These are phyloP conservation scores for Cordyceps tenuipes DNA, from an alignment of 2,329 filamentous ascomycete genomes.

Conservation along the genomic window DNA sequence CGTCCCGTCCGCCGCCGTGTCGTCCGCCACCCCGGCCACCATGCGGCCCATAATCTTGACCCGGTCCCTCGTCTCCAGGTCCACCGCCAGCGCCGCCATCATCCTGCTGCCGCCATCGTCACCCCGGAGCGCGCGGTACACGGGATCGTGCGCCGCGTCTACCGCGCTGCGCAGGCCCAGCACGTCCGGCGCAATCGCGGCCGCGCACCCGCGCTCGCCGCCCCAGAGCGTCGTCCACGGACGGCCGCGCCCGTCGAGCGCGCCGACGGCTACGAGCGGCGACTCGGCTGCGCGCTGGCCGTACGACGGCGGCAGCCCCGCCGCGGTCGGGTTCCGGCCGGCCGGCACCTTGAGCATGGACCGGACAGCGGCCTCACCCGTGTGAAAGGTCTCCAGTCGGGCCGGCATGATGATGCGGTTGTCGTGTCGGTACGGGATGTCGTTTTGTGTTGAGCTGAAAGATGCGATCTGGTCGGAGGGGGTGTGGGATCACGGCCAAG, in stretches of 20 bases:
- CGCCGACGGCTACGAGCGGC: too few relatives aligned
- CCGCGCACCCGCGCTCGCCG: too few relatives aligned
- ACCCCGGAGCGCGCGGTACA: slow-evolving; percentile 54
- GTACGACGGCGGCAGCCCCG: slow-evolving; percentile 53
- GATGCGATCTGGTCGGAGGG: neutral
- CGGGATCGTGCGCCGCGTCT: slow-evolving; percentile 58
- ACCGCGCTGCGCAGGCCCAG: slow-evolving; percentile 53
- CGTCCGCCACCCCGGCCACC: slow-evolving; percentile 53
- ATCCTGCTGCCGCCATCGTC: slow-evolving; percentile 27
- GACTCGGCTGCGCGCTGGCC: too few relatives aligned
- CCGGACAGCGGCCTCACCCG: slow-evolving; percentile 60
- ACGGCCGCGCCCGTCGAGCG: too few relatives aligned
- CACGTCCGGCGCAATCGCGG: too few relatives aligned
- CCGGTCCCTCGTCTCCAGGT: slow-evolving; percentile 44
- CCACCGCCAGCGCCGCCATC: slow-evolving; percentile 50
- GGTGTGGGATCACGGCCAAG: neutral
- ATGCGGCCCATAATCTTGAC: slow-evolving; percentile 67
- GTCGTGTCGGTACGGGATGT: neutral
- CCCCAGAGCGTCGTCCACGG: too few relatives aligned
- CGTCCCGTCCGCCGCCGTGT: slow-evolving; percentile 27
- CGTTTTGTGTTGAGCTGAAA: slow-evolving; percentile 7
- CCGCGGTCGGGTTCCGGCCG: slow-evolving; percentile 56
- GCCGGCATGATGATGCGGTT: slow-evolving; percentile 22
- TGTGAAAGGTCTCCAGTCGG: slow-evolving; percentile 41
- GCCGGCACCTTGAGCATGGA: slow-evolving; percentile 48